Conservation (phyloP, 2,329 filamentous ascomycete species). For the Colletotrichum spinosum region DNA sequence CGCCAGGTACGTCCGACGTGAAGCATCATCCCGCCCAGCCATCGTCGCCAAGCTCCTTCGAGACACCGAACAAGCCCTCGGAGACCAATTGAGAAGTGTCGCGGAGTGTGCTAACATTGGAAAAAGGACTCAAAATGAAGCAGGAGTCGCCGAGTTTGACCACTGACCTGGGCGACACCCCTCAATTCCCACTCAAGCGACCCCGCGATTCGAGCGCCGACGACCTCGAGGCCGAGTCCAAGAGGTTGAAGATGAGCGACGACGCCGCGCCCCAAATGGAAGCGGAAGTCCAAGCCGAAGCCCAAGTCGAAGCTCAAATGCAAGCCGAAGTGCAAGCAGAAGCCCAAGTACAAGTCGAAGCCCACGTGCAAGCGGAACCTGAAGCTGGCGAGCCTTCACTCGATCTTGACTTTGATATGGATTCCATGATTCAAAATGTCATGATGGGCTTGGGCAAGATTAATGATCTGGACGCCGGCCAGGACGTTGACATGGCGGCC, state of each 20-base stretch:
- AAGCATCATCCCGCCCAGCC: neutral
- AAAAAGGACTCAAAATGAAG: constrained; percentile 49
- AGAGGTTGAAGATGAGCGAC: constrained; percentile 40
- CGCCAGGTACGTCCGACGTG: constrained; percentile 48
- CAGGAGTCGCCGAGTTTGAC: constrained; percentile 48
- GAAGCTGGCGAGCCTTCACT: constrained; percentile 33
- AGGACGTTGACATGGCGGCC: constrained; percentile 42
- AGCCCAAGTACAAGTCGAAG: too few species aligned
- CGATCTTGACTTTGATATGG: constrained; percentile 42
- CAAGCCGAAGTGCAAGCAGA: neutral
- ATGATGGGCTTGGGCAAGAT: constrained; percentile 44
- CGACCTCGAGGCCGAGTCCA: constrained; percentile 46
- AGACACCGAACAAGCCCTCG: constrained; percentile 27
- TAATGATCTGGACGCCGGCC: constrained; percentile 43
- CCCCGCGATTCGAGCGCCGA: constrained; percentile 48
- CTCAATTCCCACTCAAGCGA: constrained; percentile 52
- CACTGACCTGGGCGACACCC: constrained; percentile 48
- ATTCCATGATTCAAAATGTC: constrained; percentile 38
- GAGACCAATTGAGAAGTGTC: constrained; percentile 19
- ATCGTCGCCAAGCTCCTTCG: constrained; percentile 29
- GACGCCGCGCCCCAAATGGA: constrained; percentile 5
- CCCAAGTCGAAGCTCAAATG: too few species aligned
- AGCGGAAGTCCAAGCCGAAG: too few species aligned
- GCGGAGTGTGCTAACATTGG: constrained; percentile 41
- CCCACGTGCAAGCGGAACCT: neutral